Base-by-base conservation (phyloP, 805 yeast genomes). In the Schizosaccharomyces osmophilus region DNA sequence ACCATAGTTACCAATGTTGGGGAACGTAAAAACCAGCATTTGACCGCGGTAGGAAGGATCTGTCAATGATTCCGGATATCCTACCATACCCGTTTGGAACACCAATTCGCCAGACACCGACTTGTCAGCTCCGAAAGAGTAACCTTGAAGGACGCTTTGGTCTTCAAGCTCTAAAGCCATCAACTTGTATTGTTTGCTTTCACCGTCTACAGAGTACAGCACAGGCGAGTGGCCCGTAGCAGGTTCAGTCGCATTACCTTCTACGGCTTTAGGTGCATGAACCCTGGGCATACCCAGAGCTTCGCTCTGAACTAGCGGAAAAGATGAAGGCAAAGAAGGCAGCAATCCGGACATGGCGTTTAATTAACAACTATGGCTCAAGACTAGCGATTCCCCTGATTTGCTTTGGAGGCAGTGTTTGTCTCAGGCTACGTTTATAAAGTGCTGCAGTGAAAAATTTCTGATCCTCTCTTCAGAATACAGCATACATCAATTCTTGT, bases 1-100 rank as follows among this genome's bases (percentile, higher is more conserved):
- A 82, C 98, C 98, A 73, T 93, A 93, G 74, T 93, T 93, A 66
- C 99, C 99, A 68, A 93, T 87, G 70, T 93, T 78, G 26, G 98
- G 98, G 73, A 88, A 97, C 6, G 98, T 93, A 75, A 93, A 87
- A 64, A 93, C 95, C 66, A 93, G 80, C 67, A 93, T 93, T 76
- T 93, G 99, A 61, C 98, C 99, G 68, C 82, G 83, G 73, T 93
- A 93, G 5, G 97, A 88, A 48, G 99, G 99, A 73, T 93, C 98
- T 26, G 98, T 93, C 94, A 93, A 88, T 8, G 96, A 86, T 73
- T 93, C 98, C 19, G 98, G 97, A 73, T 93, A 93, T 22, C 98
- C 99, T 13, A 93, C 98, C 72, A 94, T 78, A 6, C 97, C 93
- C 42, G 99, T 94, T 59, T 97, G 87, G 77, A 93, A 93, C 57